Base-by-base conservation (phyloP, 176 grass and related monocot genomes). In the Ampelocalamus luodianensis region DNA sequence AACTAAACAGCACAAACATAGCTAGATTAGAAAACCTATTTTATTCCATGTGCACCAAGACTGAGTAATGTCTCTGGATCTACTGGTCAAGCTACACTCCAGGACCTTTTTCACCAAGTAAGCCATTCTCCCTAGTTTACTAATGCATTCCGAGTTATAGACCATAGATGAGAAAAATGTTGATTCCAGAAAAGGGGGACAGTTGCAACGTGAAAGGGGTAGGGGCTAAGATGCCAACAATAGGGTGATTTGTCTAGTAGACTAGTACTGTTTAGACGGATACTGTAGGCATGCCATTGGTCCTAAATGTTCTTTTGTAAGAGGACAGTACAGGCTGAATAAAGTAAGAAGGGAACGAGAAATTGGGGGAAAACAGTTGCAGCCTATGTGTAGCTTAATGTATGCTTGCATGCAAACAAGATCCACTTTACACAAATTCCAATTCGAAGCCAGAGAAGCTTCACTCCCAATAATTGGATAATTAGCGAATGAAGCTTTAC, bases 401-500 rank as follows among this genome's bases (percentile, higher is more conserved):
- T 13, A 32, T 79, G 23, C 29, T 65, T 46, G 44, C 26, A 67
- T 17, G 20, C 22, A 69, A 69, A 54, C 11, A 80, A 80, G 40
- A 32, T 65, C 1, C 17, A 48, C 5, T 49, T 68, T 54, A 51
- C 45, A 40, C 20, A 26, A 49, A 80, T 60, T 36, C 67, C 20
- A 6, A 60, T 71, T 45, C 6, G 3, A 72, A 83, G 3, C 23
- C 17, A 74, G 42, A 83, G 27, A 83, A 50, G 18, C 54, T 37
- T 74, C 54, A 63, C 63, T 46, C 18, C 23, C 24, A 68, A 64
- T 23, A 34, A 36, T 38, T 48, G 39, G 27, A 55, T 66, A 54
- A 10, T 3, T 55, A 26, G 9, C 48, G 6, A 63, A 26, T 74
- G 18, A 89, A 54, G 13, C n/a, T 46, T 82, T 84, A 79, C 20